Evolutionary conservation across 2,329 filamentous ascomycete species (phyloP).

Genomic region (Clarireedia monteithiana): DNA sequence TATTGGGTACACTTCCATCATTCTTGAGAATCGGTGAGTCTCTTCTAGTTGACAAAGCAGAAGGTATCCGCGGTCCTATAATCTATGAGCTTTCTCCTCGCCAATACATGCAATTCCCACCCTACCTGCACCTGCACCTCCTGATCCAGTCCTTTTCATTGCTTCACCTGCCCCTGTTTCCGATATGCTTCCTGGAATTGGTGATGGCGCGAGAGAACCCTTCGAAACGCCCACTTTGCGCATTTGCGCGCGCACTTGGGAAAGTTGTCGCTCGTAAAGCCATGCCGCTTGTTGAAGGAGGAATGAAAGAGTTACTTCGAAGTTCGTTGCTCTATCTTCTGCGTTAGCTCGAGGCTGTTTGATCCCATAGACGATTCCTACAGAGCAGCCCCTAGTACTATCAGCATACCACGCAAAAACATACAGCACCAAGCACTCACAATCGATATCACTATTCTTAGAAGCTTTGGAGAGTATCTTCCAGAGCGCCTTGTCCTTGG

Average conservation of each 20-base stretch:
- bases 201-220: slow-evolving; percentile 47
- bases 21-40: slow-evolving; percentile 22
- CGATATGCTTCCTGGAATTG: slow-evolving; percentile 44
- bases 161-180: slow-evolving; percentile 34
- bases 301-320: slow-evolving; percentile 81
- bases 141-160: slow-evolving; percentile 45
- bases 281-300: slow-evolving; percentile 89
- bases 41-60: slow-evolving; percentile 24
- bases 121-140: slow-evolving; percentile 31
- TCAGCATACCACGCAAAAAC: slow-evolving; percentile 13
- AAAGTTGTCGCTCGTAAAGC: slow-evolving; percentile 84
- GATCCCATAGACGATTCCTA: slow-evolving; percentile 37
- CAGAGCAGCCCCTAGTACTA: slow-evolving; percentile 62
- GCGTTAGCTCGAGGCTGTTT: slow-evolving; percentile 6
- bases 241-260: slow-evolving; percentile 85
- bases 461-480: slow-evolving; percentile 76
- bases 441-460: slow-evolving; percentile 76
- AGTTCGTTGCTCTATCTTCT: slow-evolving; percentile 54
- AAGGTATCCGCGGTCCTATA: slow-evolving; percentile 24
- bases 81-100: background rate
- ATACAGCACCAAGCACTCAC: slow-evolving; percentile 39
- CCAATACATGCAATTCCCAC: slow-evolving; percentile 11
- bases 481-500: slow-evolving; percentile 86
- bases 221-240: slow-evolving; percentile 60
- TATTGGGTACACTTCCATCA: slow-evolving; percentile 19